Evolutionary conservation across 2,329 filamentous ascomycete genomes (phyloP), one percentile per base, ranked within the genome.

Genomic region (Paraconiothyrium brasiliense): DNA sequence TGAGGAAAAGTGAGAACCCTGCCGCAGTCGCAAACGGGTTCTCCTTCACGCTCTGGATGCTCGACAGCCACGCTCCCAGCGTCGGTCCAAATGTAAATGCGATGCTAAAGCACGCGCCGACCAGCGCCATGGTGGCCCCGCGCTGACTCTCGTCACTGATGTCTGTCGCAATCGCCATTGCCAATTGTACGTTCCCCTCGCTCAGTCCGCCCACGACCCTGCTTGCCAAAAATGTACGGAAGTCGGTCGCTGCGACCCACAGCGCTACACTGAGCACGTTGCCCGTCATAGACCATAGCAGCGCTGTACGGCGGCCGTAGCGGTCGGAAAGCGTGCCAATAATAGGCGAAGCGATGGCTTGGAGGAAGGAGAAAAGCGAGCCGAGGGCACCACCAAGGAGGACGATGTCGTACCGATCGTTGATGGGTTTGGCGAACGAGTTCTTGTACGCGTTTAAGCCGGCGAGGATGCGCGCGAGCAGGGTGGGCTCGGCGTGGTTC

Each of bases 51-150:
- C 88, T 88, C 14, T 88, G 88, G 64, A 97, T 88, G 55, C 87
- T 90, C 66, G 92, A 91, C 24, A 99, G 83, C 76, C 89, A 94
- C 2, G 95, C 95, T 62, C 95, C 95, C 8, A 99, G 85, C 10
- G 93, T 93, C 0, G 95, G 95, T 0, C 95, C 95, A 76, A 97
- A 96, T 0, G 95, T 99, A 77, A 99, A 99, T 20, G 95, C 95
- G 69, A 99, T 90, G 64, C 92, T 97, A 82, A 99, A 99, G 82
- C 95, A 98, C 14, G 92, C 94, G 61, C 95, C 95, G 32, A 99
- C 94, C 58, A 99, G 85, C 8, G 95, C 95, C 93, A 99, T 97
- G 46, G 95, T 97, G 22, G 92, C 89, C 24, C 94, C 93, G 32
- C 95, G 88, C 72, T 90, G 91, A 60, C 87, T 86, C 69, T 94